Conservation (phyloP, 2,329 filamentous ascomycete species). For the Pseudohalonectria lignicola region DNA sequence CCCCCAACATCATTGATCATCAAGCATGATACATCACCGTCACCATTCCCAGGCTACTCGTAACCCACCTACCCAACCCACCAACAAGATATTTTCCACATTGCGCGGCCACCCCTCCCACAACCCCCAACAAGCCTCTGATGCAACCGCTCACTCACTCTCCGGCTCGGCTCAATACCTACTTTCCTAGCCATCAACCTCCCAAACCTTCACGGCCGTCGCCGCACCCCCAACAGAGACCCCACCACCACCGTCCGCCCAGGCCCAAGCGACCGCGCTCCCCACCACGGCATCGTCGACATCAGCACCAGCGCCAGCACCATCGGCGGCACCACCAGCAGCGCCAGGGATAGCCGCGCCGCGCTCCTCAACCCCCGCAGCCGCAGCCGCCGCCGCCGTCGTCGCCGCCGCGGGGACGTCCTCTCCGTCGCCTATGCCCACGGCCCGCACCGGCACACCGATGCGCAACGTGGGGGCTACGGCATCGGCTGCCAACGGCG, state of each 20-base stretch:
- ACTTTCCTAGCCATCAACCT: background rate
- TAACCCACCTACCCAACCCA: too few species aligned
- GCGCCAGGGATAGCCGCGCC: too few species aligned
- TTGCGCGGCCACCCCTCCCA: too few species aligned
- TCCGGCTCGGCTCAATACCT: background rate
- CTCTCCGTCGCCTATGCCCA: constrained; percentile 23
- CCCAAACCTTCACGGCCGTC: background rate
- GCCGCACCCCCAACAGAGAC: background rate
- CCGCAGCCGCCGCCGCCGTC: background rate
- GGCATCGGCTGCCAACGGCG: constrained; percentile 9
- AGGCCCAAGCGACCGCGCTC: background rate
- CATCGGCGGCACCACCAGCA: too few species aligned
- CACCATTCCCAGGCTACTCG: too few species aligned
- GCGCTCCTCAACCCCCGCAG: too few species aligned
- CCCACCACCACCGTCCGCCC: too few species aligned
- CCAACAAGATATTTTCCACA: too few species aligned
- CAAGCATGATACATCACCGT: background rate
- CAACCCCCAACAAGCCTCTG: background rate
- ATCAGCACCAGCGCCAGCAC: background rate
- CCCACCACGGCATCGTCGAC: background rate
- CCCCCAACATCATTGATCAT: too few species aligned
- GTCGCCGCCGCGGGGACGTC: background rate
- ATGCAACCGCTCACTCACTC: background rate
- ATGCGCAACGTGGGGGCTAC: constrained; percentile 15
- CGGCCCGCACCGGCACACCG: constrained; percentile 35